A percentile compares a stretch with the other conserved stretches of the same genome.
Evolutionary conservation across 2,329 filamentous ascomycete species (phyloP).

Genomic region (Fonsecaea pugnacius): DNA sequence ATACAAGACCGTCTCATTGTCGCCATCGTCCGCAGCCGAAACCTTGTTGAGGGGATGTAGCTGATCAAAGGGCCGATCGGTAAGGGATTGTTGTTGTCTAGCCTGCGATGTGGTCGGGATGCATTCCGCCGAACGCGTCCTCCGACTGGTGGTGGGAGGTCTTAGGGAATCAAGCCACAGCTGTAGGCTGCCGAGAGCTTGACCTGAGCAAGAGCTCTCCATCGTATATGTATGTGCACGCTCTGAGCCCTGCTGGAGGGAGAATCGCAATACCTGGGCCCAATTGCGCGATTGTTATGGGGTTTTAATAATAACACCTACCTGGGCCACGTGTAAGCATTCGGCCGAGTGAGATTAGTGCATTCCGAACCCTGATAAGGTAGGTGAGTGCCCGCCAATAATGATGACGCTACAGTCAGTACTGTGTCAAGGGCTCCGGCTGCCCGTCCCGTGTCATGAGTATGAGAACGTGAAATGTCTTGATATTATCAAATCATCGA

Average conservation of each 20-base stretch:
- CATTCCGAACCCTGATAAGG: constrained; percentile 19
- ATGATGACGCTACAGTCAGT: background rate
- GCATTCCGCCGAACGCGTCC: constrained; percentile 4
- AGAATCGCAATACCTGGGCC: constrained; percentile 20
- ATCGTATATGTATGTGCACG: constrained; percentile 10
- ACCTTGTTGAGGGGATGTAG: background rate
- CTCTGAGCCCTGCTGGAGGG: background rate
- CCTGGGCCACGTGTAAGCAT: background rate
- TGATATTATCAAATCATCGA: background rate
- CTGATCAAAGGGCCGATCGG: constrained; percentile 17
- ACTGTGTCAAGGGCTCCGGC: constrained; percentile 1
- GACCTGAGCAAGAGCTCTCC: constrained; percentile 4
- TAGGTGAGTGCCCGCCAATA: constrained; percentile 7
- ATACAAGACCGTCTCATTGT: constrained; percentile 68
- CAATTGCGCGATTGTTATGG: constrained; percentile 26
- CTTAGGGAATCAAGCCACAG: constrained; percentile 25
- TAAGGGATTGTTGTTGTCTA: constrained; percentile 30
- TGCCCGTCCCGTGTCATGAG: background rate
- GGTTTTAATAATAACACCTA: constrained; percentile 10
- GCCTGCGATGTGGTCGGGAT: constrained; percentile 26
- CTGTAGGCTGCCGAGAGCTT: constrained; percentile 17
- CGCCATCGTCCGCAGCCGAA: background rate
- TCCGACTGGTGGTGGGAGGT: background rate
- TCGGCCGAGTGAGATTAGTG: constrained; percentile 21
- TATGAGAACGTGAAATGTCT: background rate